Evolutionary conservation across 345 rosid species (phyloP), one percentile per base, ranked within the genome.

Genomic region (Populus ilicifolia): DNA sequence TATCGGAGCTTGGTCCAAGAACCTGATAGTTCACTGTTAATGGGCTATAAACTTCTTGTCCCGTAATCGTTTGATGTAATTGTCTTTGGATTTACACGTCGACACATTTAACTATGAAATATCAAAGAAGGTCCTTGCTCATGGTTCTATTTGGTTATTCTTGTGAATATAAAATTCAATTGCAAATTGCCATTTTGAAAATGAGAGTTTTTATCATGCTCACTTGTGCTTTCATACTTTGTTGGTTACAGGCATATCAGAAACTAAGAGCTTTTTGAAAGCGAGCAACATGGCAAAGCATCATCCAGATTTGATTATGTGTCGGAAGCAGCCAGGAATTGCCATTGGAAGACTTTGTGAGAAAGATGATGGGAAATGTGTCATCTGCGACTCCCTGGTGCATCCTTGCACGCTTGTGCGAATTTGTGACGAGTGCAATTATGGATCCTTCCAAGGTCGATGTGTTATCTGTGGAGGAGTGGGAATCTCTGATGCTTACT

Each of bases 271-370:
- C 64, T 69, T 69, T 69, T 8, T 18, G 72, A 69, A 41, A 44
- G 21, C 13, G 39, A 43, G 38, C 18, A 59, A 21, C 69, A 90
- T 90, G 94, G 92, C 91, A 16, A 89, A 91, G 88, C 93, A 91
- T 83, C 93, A 91, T 61, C 93, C 96, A 33, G 96, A 91, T 83
- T 67, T 91, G 76, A 91, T 89, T 70, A 89, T 89, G 96, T 91
- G 93, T 75, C 64, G 93, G 75, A 91, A 89, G 86, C 95, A 89
- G 75, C 90, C 95, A 0, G 95, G 95, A 1, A 91, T 90, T 76
- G 93, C 93, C 33, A 91, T 88, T 35, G 96, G 96, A 63, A 38
- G 93, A 29, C 76, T 91, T 1, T 89, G 93, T 50, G 94, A 89
- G 81, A 90, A 90, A 66, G 84, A 87, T 29, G 94, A 90, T 69